A percentile compares a stretch with the other conserved stretches of the same genome.
These are phyloP conservation scores for Gentiana dahurica DNA, from an alignment of 257 asterid species.

Conservation along the genomic window DNA sequence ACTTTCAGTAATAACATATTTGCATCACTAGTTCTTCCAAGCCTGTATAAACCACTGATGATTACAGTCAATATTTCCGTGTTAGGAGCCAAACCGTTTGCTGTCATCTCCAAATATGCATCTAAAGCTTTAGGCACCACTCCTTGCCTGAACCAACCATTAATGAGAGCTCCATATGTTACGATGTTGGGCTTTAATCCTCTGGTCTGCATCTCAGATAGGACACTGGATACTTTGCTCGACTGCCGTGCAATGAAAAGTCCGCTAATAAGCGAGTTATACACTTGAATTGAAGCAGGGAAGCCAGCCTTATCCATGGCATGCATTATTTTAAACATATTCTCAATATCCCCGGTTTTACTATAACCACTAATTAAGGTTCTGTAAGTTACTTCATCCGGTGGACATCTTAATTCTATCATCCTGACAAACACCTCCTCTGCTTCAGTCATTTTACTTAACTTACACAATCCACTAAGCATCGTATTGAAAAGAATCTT, in stretches of 20 bases:
- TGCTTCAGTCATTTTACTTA: constrained; percentile 62
- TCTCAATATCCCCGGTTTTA: constrained; percentile 49
- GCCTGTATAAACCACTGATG: constrained; percentile 63
- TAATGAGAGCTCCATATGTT: constrained; percentile 78
- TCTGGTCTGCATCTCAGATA: constrained; percentile 40
- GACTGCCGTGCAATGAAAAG: constrained; percentile 48
- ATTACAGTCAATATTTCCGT: constrained; percentile 51
- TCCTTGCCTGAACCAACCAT: constrained; percentile 76
- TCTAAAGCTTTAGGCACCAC: constrained; percentile 56
- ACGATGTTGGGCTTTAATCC: constrained; percentile 45
- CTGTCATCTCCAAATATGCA: constrained; percentile 69
- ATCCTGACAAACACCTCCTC: constrained; percentile 52
- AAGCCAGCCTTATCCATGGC: constrained; percentile 43
- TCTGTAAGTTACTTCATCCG: constrained; percentile 63
- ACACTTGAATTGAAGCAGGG: constrained; percentile 58
- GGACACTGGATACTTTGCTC: constrained; percentile 30
- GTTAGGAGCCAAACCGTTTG: constrained; percentile 57
- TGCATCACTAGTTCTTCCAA: constrained; percentile 53
- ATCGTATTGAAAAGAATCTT: constrained; percentile 48
- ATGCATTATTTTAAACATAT: constrained; percentile 41
- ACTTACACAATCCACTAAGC: constrained; percentile 73
- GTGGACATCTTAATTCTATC: constrained; percentile 54
- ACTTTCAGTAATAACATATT: constrained; percentile 53
- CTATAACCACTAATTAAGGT: constrained; percentile 62
- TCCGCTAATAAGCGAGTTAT: constrained; percentile 70